Percentiles rank a stretch among this genome's conserved stretches.
Conservation (phyloP, 495 filamentous ascomycete species). For the Neurospora sp. region DNA sequence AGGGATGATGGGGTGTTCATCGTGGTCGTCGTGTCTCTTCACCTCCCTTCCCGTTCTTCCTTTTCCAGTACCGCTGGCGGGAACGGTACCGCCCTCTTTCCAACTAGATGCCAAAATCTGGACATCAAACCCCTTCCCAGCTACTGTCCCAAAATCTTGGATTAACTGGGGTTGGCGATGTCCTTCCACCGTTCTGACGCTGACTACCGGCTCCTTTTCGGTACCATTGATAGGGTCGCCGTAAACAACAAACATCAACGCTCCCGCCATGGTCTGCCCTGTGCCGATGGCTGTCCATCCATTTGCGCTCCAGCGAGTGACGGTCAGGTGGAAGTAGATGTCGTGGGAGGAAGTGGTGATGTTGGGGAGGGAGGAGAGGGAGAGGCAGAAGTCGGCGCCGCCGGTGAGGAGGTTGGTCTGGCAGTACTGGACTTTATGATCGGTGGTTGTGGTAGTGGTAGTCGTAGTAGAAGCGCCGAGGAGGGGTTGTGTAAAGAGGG, state of each 20-base stretch:
- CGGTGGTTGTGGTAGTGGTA: not conserved
- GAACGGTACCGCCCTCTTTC: not conserved
- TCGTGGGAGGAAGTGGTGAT: conserved; percentile 12
- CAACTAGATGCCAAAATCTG: not conserved
- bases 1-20: not conserved
- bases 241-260: conserved; percentile 24
- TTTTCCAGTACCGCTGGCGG: not conserved
- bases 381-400: conserved; percentile 20
- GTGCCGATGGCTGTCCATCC: conserved; percentile 25
- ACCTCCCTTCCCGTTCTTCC: not conserved
- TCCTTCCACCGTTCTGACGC: conserved; percentile 17
- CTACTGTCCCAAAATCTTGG: not conserved
- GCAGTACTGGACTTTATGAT: conserved; percentile 16
- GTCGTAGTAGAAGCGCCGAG: not conserved
- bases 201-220: conserved; percentile 11
- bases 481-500: not conserved
- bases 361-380: conserved; percentile 9
- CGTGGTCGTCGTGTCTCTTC: conserved; percentile 4
- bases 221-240: conserved; percentile 12
- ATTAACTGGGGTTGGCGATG: conserved; percentile 14
- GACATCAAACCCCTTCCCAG: not conserved
- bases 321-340: conserved; percentile 11
- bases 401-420: conserved; percentile 7
- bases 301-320: conserved; percentile 5
- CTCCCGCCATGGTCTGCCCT: conserved; percentile 17